Percentiles rank a stretch among this genome's conserved stretches.
Conservation (phyloP, 192 early-diverging fungal genomes). For the Paraglomus occultum region DNA sequence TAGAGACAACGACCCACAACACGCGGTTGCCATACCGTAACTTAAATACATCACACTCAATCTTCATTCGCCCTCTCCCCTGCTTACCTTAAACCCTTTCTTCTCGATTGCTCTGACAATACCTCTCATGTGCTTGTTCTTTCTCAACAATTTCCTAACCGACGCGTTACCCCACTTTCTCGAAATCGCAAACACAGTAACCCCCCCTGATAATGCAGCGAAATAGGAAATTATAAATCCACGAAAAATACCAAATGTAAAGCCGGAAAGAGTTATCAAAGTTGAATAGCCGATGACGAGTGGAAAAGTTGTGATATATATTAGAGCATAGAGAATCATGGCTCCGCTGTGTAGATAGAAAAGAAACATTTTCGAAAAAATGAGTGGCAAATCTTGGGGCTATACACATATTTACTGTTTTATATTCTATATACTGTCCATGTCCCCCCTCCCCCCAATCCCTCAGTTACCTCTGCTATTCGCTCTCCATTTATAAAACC, state of each 20-base stretch:
- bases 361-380: too few species aligned
- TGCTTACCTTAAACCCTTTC: constrained; percentile 57
- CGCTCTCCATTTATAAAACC: too few species aligned
- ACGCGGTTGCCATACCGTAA: background rate
- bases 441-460: too few species aligned
- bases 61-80: background rate
- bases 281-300: constrained; percentile 69
- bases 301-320: constrained; percentile 66
- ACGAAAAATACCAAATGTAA: constrained; percentile 58
- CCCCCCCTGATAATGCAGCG: constrained; percentile 52
- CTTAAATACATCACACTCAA: background rate
- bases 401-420: too few species aligned
- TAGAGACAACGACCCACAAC: background rate
- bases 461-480: too few species aligned
- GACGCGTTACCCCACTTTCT: constrained; percentile 46
- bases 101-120: constrained; percentile 58
- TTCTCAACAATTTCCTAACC: constrained; percentile 41
- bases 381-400: too few species aligned
- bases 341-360: background rate
- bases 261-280: constrained; percentile 61
- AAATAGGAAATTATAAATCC: constrained; percentile 61
- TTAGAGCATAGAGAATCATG: constrained; percentile 15
- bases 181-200: constrained; percentile 54
- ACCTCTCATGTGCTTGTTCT: constrained; percentile 48
- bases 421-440: too few species aligned